A percentile compares a stretch with the other conserved stretches of the same genome.
Evolutionary conservation across 108 stramenopile species (phyloP).

Genomic region (Cyclotella sp.): DNA sequence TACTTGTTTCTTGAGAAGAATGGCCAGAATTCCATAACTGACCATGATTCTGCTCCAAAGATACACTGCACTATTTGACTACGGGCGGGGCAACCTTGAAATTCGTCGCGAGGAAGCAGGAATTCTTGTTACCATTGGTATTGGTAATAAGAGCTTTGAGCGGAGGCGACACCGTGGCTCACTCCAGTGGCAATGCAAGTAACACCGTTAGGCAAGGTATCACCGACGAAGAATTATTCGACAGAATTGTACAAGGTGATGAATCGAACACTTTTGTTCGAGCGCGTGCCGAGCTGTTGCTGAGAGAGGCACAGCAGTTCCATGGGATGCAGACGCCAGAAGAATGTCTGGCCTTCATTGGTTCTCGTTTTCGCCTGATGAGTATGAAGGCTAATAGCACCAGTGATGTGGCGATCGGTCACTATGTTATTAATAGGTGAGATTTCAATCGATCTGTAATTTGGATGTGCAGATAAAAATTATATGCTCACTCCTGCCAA

Average conservation of each 20-base stretch:
- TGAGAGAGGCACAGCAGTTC: slow-evolving; percentile 90
- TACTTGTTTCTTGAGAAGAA: background rate
- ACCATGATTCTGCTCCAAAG: background rate
- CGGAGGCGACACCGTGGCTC: slow-evolving; percentile 41
- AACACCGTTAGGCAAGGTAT: slow-evolving; percentile 53
- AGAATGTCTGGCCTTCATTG: slow-evolving; percentile 92
- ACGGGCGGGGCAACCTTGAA: slow-evolving; percentile 95
- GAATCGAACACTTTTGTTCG: slow-evolving; percentile 91
- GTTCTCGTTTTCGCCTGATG: slow-evolving; percentile 88
- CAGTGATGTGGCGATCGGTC: slow-evolving; percentile 89
- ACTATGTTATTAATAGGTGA: slow-evolving; percentile 85
- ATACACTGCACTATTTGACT: slow-evolving; percentile 93
- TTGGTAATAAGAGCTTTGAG: slow-evolving; percentile 89
- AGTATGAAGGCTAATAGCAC: slow-evolving; percentile 72
- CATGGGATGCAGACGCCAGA: slow-evolving; percentile 82
- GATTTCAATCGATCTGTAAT: slow-evolving; percentile 16
- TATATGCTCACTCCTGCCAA: background rate
- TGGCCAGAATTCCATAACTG: too few relatives aligned
- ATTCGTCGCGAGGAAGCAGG: slow-evolving; percentile 90
- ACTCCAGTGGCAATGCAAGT: slow-evolving; percentile 13
- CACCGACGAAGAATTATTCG: slow-evolving; percentile 92
- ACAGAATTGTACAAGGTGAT: slow-evolving; percentile 86
- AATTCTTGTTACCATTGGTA: slow-evolving; percentile 94
- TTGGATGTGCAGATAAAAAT: background rate
- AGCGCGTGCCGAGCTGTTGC: slow-evolving; percentile 90